Percentiles rank a stretch among this genome's conserved stretches.
Evolutionary conservation across 495 filamentous ascomycete genomes (phyloP).

Genomic region (Aspergillus hancockii): DNA sequence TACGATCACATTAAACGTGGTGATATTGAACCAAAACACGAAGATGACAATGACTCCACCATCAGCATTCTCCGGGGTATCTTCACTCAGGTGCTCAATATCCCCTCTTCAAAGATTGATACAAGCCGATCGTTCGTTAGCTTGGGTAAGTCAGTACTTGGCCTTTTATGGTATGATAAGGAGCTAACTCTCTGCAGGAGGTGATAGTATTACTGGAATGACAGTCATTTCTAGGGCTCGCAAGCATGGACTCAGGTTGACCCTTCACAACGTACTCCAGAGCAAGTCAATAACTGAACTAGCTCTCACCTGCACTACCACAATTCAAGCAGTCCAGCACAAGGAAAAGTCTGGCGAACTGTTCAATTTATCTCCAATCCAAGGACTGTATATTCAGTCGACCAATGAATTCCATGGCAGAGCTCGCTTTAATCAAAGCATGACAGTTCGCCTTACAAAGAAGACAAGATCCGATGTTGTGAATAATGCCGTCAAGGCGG

Average conservation of each 20-base stretch:
- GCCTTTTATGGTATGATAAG: slow-evolving; percentile 15
- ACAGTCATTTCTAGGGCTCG: slow-evolving; percentile 43
- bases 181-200: slow-evolving; percentile 34
- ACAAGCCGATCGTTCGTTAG: slow-evolving; percentile 44
- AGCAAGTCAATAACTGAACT: slow-evolving; percentile 37
- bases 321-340: slow-evolving; percentile 18
- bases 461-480: slow-evolving; percentile 51
- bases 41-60: slow-evolving; percentile 26
- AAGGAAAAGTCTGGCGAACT: slow-evolving; percentile 41
- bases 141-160: slow-evolving; percentile 36
- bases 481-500: slow-evolving; percentile 52
- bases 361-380: slow-evolving; percentile 55
- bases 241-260: slow-evolving; percentile 36
- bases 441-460: slow-evolving; percentile 59
- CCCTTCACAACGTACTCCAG: slow-evolving; percentile 41
- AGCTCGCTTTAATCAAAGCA: slow-evolving; percentile 69
- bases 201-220: slow-evolving; percentile 49
- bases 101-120: slow-evolving; percentile 40
- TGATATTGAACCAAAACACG: slow-evolving; percentile 26
- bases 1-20: slow-evolving; percentile 35
- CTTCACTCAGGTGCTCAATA: slow-evolving; percentile 51
- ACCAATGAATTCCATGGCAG: slow-evolving; percentile 46
- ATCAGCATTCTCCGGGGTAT: slow-evolving; percentile 38
- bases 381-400: slow-evolving; percentile 49
- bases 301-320: slow-evolving; percentile 30